These are phyloP conservation scores for Brassica napus DNA, from an alignment of 345 rosid genomes.

Conservation along the genomic window DNA sequence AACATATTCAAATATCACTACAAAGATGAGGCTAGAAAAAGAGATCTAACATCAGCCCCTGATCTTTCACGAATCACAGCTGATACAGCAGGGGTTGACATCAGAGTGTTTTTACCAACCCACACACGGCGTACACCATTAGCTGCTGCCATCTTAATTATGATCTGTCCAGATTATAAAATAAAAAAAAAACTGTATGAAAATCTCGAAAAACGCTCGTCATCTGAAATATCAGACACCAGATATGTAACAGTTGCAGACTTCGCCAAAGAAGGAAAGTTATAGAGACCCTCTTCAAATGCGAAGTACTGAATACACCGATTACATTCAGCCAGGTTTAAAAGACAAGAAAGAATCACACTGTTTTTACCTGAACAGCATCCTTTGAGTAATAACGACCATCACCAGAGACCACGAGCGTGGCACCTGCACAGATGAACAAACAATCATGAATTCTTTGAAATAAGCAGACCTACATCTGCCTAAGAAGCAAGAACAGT, in stretches of 20 bases:
- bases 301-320: background rate
- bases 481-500: too few species aligned
- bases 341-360: too few species aligned
- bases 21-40: constrained; percentile 6
- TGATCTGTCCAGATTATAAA: constrained; percentile 55
- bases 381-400: constrained; percentile 97
- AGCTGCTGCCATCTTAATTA: constrained; percentile 91
- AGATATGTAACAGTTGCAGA: background rate
- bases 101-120: constrained; percentile 89
- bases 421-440: constrained; percentile 62
- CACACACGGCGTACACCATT: constrained; percentile 92
- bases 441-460: background rate
- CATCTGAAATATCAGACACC: constrained; percentile 1
- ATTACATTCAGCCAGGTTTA: background rate
- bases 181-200: background rate
- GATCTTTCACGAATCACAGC: constrained; percentile 89
- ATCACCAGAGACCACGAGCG: constrained; percentile 99
- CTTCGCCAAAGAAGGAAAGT: background rate
- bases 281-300: background rate
- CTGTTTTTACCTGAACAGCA: constrained; percentile 96
- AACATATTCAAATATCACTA: background rate
- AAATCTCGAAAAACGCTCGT: background rate
- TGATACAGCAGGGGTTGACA: constrained; percentile 97
- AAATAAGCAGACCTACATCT: background rate
- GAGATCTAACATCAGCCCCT: constrained; percentile 73